Base-by-base conservation (phyloP, 371 early-diverging fungal genomes). In the Mucor lusitanicus region DNA sequence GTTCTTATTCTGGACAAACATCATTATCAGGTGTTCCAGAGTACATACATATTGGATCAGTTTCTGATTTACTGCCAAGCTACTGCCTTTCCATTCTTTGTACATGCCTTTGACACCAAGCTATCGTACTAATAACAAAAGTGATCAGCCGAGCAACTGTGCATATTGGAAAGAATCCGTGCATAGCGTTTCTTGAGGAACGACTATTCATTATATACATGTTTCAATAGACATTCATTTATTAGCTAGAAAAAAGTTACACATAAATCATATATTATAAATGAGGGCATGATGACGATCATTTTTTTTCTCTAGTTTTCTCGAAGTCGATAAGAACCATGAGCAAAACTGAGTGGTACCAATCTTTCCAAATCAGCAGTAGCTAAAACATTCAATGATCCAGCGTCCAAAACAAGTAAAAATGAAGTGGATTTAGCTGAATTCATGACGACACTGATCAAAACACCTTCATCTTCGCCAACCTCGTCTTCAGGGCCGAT, bases 381-480 rank as follows among this genome's bases (percentile, higher is more conserved):
- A 32, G 85, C 88, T 39, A 90, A 62, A 66, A 91, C 92, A 27
- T 77, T 56, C 59, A 94, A 76, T 12, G 87, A 82, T n/a, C 65
- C 71, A n/a, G 94, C 91, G 66, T 94, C 90, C 71, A 94, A 73
- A 0, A 92, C 78, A 50, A 94, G 72, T 17, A 94, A 65, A 65
- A 91, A 93, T 33, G 89, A 90, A 8, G 77, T 79, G 55, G 85
- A 77, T 27, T 81, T 80, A 60, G 79, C 79, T 59, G 88, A 82
- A 64, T 94, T 87, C 58, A 91, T 84, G 12, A 94, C 90, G 56
- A 92, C 79, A 61, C 90, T 89, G 39, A 94, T 64, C 35, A 94
- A 42, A 8, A 86, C 90, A 37, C 93, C 94, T 39, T 87, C 85
- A 71, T 92, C 94, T 75, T 94, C 94, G n/a, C 76, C 79, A n/a